Evolutionary conservation across 2,329 filamentous ascomycete species (phyloP).

Genomic region (Fonsecaea pugnacius): DNA sequence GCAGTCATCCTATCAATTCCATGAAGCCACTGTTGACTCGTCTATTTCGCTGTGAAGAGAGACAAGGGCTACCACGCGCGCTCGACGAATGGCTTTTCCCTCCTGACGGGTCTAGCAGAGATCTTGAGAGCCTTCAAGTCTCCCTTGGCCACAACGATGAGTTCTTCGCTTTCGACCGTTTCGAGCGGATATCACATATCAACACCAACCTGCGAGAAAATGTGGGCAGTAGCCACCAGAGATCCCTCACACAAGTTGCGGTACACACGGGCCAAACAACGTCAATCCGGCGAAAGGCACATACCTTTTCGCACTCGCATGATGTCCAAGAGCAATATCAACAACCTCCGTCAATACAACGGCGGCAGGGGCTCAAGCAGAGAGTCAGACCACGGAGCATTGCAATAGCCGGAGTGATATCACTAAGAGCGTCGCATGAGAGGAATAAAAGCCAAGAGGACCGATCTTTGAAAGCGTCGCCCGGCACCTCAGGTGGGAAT

Average conservation of each 20-base stretch:
- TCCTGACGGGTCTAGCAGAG: slow-evolving; percentile 39
- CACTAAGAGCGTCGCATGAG: not conserved
- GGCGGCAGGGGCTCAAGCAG: slow-evolving; percentile 4
- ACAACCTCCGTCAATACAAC: not conserved
- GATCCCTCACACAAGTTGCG: not conserved
- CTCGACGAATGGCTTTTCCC: slow-evolving; percentile 45
- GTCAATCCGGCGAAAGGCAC: slow-evolving; percentile 18
- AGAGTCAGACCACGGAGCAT: slow-evolving; percentile 26
- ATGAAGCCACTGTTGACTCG: not conserved
- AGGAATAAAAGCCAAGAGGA: not conserved
- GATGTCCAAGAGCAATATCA: not conserved
- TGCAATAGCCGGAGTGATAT: not conserved
- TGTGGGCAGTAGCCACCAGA: not conserved
- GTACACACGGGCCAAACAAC: not conserved
- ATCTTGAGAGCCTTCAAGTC: slow-evolving; percentile 45
- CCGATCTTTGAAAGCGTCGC: not conserved
- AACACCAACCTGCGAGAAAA: slow-evolving; percentile 20
- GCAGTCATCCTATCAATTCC: not conserved
- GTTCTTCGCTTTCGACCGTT: slow-evolving; percentile 47
- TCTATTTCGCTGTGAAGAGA: slow-evolving; percentile 36
- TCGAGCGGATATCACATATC: slow-evolving; percentile 45
- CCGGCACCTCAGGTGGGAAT: not conserved
- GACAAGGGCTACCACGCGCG: slow-evolving; percentile 42
- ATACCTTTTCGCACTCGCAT: slow-evolving; percentile 21
- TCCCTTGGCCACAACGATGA: slow-evolving; percentile 47